Conservation (phyloP, 345 rosid species). For the Bretschneidera sinensis region DNA sequence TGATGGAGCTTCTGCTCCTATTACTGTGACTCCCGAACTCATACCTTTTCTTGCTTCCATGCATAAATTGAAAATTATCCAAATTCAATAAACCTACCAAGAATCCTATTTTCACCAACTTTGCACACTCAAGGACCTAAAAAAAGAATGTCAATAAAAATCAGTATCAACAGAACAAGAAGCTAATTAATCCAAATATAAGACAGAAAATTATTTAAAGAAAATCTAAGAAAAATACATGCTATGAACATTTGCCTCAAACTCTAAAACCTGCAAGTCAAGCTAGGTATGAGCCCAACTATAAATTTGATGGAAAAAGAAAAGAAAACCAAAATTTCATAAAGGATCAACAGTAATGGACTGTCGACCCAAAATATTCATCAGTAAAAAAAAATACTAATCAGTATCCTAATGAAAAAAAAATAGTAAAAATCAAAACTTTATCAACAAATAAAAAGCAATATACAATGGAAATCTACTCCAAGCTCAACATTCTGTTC, state of each 20-base stretch:
- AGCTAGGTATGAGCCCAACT: too few relatives aligned
- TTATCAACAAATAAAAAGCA: too few relatives aligned
- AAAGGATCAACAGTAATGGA: neutral
- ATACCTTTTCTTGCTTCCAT: slow-evolving; percentile 51
- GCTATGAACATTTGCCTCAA: too few relatives aligned
- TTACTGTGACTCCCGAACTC: slow-evolving; percentile 52
- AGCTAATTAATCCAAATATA: neutral
- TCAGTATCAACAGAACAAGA: neutral
- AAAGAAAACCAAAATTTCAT: neutral
- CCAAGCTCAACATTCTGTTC: too few relatives aligned
- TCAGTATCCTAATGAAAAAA: neutral
- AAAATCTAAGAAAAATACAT: neutral
- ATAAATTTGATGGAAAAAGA: neutral
- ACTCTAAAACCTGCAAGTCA: too few relatives aligned
- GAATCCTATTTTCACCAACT: slow-evolving; percentile 7
- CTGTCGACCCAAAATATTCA: neutral
- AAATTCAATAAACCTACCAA: slow-evolving; percentile 2
- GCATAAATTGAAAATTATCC: slow-evolving; percentile 22
- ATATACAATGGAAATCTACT: too few relatives aligned
- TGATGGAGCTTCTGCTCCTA: slow-evolving; percentile 64
- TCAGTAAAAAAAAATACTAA: too few relatives aligned
- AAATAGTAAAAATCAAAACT: neutral
- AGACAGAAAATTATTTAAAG: too few relatives aligned
- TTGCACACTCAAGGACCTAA: slow-evolving; percentile 26
- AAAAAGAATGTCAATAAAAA: slow-evolving; percentile 15